Evolutionary conservation across 176 grass and related monocot species (phyloP).

Genomic region (Dendrocalamus sinicus): DNA sequence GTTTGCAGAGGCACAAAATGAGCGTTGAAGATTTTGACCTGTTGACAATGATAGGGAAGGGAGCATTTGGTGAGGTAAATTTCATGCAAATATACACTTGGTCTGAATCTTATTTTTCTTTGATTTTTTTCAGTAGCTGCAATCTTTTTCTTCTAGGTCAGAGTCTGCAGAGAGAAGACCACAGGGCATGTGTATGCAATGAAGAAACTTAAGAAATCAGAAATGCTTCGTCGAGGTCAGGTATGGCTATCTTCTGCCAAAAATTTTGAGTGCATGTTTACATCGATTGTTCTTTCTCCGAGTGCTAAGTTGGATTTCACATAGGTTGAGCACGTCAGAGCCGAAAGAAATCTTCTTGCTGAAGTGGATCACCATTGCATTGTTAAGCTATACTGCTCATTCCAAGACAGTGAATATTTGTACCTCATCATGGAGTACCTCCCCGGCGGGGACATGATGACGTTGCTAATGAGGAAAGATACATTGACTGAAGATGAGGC

Average conservation of each 20-base stretch:
- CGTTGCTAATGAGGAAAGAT: constrained; percentile 96
- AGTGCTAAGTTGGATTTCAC: constrained; percentile 21
- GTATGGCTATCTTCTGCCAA: constrained; percentile 44
- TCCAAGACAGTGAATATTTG: constrained; percentile 89
- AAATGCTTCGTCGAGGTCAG: constrained; percentile 99
- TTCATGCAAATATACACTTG: constrained; percentile 18
- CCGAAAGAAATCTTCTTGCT: constrained; percentile 97
- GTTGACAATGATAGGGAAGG: constrained; percentile 95
- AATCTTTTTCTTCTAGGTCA: constrained; percentile 71
- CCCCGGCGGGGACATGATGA: constrained; percentile 98
- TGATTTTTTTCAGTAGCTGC: neutral
- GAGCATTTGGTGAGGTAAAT: constrained; percentile 97
- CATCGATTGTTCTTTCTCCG: neutral
- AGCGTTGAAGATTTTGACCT: constrained; percentile 94
- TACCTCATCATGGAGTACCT: constrained; percentile 99
- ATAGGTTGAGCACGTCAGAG: constrained; percentile 98
- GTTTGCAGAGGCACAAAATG: constrained; percentile 98
- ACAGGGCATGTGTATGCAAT: constrained; percentile 93
- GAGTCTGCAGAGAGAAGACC: constrained; percentile 85
- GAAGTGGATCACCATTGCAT: constrained; percentile 98
- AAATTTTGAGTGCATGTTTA: constrained; percentile 25
- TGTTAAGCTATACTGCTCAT: constrained; percentile 94
- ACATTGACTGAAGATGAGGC: constrained; percentile 82
- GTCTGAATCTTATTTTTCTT: neutral
- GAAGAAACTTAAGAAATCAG: constrained; percentile 98